A percentile compares a stretch with the other conserved stretches of the same genome.
phyloP scores from a whole-genome alignment of 441 rosid genomes.

The Euphorbia schlechtendalii region DNA sequence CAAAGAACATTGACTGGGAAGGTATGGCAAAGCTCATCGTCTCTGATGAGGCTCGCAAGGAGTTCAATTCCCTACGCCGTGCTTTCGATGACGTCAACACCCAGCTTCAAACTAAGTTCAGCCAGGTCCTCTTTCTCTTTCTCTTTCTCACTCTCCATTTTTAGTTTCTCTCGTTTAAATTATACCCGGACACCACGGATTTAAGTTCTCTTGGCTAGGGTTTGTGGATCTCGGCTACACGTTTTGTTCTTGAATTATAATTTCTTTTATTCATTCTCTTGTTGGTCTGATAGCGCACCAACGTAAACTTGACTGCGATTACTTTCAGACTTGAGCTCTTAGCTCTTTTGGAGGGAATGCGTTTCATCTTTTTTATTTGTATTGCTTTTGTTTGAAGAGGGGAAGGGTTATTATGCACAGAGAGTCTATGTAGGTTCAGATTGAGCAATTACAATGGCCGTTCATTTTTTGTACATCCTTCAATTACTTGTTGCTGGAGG shows the following conservation, averaged over 20 bases:
- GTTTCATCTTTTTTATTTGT: no score
- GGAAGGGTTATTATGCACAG: neutral
- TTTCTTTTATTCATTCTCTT: neutral
- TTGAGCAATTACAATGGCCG: neutral
- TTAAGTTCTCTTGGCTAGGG: neutral
- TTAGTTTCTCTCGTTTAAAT: no score
- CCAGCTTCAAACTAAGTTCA: no score
- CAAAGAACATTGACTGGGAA: constrained; percentile 84
- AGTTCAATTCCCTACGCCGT: constrained; percentile 85
- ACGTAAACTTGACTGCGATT: neutral
- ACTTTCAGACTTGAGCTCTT: no score
- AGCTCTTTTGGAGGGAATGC: no score
- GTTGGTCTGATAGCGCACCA: neutral
- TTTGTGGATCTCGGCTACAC: no score
- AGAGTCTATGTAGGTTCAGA: neutral
- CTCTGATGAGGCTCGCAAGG: constrained; percentile 92
- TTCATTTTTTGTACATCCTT: no score
- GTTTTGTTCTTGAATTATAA: neutral
- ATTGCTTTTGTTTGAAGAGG: neutral
- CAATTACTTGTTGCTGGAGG: no score
- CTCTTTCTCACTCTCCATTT: no score
- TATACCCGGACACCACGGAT: no score
- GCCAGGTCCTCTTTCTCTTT: constrained; percentile 26
- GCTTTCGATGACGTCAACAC: constrained; percentile 93
- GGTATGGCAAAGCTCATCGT: constrained; percentile 91